Conservation (phyloP, 257 asterid genomes). For the Solanum peruvianum region DNA sequence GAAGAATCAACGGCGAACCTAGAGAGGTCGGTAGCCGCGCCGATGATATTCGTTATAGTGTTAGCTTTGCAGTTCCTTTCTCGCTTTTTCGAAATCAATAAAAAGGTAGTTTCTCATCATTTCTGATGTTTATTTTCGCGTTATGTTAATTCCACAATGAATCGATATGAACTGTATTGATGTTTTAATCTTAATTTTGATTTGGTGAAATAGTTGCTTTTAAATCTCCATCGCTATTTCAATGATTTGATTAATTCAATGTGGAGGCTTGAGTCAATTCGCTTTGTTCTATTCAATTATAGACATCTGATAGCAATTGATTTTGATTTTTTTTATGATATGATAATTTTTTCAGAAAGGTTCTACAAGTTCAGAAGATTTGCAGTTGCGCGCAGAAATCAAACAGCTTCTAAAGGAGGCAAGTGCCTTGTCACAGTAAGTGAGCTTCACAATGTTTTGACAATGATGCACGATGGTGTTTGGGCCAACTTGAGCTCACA, state of each 20-base stretch:
- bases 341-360: constrained; percentile 32
- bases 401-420: constrained; percentile 75
- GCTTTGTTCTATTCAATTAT: neutral
- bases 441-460: neutral
- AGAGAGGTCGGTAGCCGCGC: constrained; percentile 63
- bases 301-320: neutral
- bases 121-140: neutral
- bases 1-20: constrained; percentile 36
- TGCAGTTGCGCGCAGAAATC: constrained; percentile 52
- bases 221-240: neutral
- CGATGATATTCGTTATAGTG: constrained; percentile 55
- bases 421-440: constrained; percentile 61
- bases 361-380: constrained; percentile 21
- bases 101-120: constrained; percentile 26
- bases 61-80: constrained; percentile 41
- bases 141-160: neutral
- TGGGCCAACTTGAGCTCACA: neutral
- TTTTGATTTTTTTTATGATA: neutral
- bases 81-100: constrained; percentile 46
- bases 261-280: neutral
- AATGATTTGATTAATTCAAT: neutral
- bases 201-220: neutral
- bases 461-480: neutral
- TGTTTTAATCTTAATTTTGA: neutral
- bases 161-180: neutral